Conservation (phyloP, 2,329 filamentous ascomycete species). For the Fusarium napiforme region DNA sequence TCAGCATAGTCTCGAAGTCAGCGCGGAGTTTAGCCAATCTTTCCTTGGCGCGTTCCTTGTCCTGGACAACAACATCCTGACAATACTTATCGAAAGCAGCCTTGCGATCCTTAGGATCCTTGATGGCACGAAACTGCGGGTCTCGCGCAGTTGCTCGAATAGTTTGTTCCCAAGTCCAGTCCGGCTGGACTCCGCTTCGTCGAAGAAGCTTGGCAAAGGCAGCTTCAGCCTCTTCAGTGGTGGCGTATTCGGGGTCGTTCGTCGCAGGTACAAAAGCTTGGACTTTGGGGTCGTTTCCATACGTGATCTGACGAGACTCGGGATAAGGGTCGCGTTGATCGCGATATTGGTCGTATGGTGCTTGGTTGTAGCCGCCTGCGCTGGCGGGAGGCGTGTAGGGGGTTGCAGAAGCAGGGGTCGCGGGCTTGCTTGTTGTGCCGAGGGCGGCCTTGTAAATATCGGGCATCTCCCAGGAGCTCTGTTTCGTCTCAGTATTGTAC, state of each 20-base stretch:
- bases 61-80: constrained; percentile 86
- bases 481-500: constrained; percentile 91
- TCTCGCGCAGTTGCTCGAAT: constrained; percentile 89
- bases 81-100: constrained; percentile 95
- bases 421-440: constrained; percentile 63
- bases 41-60: constrained; percentile 95
- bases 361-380: constrained; percentile 45
- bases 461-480: constrained; percentile 96
- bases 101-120: constrained; percentile 90
- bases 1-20: constrained; percentile 96
- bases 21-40: constrained; percentile 88
- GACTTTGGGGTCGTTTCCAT: constrained; percentile 65
- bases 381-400: constrained; percentile 55
- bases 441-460: constrained; percentile 81
- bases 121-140: constrained; percentile 90
- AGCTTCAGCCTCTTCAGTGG: constrained; percentile 87
- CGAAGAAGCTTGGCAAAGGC: constrained; percentile 92
- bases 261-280: constrained; percentile 70
- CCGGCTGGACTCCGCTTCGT: constrained; percentile 84
- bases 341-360: constrained; percentile 53
- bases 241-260: constrained; percentile 81
- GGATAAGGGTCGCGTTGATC: constrained; percentile 54
- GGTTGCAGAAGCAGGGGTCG: constrained; percentile 54
- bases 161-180: constrained; percentile 93
- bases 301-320: constrained; percentile 69